Base-by-base conservation (phyloP, 805 yeast genomes). In the Candida incommunis region DNA sequence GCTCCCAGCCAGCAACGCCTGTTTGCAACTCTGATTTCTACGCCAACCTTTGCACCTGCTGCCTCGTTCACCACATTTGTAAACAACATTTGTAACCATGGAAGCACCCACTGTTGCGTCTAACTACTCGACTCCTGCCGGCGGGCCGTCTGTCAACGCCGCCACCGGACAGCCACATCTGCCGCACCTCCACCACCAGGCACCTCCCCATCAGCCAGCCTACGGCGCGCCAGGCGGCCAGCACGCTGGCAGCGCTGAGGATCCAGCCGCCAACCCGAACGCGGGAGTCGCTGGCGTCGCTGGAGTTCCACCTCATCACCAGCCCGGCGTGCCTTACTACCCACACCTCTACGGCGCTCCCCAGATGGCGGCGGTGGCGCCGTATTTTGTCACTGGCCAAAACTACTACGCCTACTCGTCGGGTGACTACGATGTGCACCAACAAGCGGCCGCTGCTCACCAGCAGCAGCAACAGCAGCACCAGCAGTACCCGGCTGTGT, bases 21-120 rank as follows among this genome's bases (percentile, higher is more conserved):
- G n/a, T n/a, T n/a, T n/a, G n/a, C n/a, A n/a, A n/a, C n/a, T n/a
- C n/a, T n/a, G n/a, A n/a, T n/a, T n/a, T n/a, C n/a, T n/a, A n/a
- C n/a, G n/a, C n/a, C n/a, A n/a, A n/a, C n/a, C n/a, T n/a, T n/a
- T n/a, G n/a, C n/a, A n/a, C n/a, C n/a, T n/a, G n/a, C n/a, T n/a
- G n/a, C n/a, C n/a, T n/a, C n/a, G n/a, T n/a, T n/a, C n/a, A n/a
- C n/a, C n/a, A n/a, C n/a, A n/a, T n/a, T n/a, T n/a, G n/a, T n/a
- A n/a, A n/a, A n/a, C n/a, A n/a, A n/a, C n/a, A n/a, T n/a, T n/a
- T n/a, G n/a, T n/a, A n/a, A n/a, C n/a, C 13, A 31, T 31, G 37
- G 37, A 31, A 31, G 37, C 37, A 11, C 37, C 37, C 37, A 31
- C 37, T 11, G 37, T 31, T 16, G 37, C 37, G 20, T 31, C 37